These are phyloP conservation scores for Mycena haematopus DNA, from an alignment of 768 basidiomycete genomes.

Conservation along the genomic window DNA sequence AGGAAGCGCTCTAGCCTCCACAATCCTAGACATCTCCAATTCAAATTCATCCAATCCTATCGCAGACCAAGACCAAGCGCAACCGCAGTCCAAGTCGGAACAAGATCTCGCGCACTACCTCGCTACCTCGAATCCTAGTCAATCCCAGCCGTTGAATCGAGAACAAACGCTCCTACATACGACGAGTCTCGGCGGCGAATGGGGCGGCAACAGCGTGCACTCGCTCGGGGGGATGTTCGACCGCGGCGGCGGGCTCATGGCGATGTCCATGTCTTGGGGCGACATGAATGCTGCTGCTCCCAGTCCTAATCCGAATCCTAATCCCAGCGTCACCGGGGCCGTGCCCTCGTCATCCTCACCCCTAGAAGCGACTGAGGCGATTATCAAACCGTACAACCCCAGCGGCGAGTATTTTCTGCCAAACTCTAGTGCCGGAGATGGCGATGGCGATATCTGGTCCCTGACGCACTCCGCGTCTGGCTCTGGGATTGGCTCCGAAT, in stretches of 20 bases:
- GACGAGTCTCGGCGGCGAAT: conserved; percentile 11
- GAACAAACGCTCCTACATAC: conserved; percentile 15
- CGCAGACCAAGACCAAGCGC: neutral
- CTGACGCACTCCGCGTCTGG: too few relatives aligned
- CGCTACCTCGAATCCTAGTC: conserved; percentile 24
- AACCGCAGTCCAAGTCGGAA: conserved; percentile 28
- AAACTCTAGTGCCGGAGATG: too few relatives aligned
- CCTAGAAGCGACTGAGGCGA: neutral
- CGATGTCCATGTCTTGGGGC: conserved; percentile 20
- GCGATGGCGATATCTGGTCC: too few relatives aligned
- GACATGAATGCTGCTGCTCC: neutral
- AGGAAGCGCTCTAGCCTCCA: conserved; percentile 13
- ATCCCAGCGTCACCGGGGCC: neutral
- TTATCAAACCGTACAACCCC: conserved; percentile 13
- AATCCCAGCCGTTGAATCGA: conserved; percentile 4
- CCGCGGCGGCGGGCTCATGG: conserved; percentile 1
- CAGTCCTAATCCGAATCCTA: neutral
- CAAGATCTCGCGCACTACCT: conserved; percentile 30
- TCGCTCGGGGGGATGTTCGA: conserved; percentile 19
- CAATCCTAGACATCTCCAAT: conserved; percentile 24
- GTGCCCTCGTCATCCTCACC: neutral
- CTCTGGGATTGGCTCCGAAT: too few relatives aligned
- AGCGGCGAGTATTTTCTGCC: conserved; percentile 14
- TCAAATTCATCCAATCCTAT: conserved; percentile 8
- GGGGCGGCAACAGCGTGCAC: conserved; percentile 1